Conservation (phyloP, 2,329 filamentous ascomycete genomes). For the Microcyclosporella mali region DNA sequence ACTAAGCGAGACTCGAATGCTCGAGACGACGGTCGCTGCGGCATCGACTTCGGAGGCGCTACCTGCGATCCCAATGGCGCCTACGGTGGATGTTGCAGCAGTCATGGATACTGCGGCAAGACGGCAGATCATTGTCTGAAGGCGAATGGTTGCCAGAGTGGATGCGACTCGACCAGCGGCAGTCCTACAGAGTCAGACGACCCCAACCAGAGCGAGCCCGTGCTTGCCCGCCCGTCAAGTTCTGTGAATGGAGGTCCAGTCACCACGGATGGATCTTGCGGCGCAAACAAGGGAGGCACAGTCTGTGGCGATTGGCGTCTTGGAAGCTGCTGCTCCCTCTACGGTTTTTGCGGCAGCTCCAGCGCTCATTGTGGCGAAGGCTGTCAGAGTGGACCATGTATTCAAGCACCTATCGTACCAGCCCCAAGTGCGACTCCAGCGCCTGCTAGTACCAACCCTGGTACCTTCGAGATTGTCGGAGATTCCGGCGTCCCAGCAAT, state of each 20-base stretch:
- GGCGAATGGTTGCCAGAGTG: conserved; percentile 35
- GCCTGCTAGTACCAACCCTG: conserved; percentile 41
- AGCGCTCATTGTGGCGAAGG: conserved; percentile 45
- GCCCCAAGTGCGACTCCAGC: conserved; percentile 42
- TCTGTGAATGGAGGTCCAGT: conserved; percentile 20
- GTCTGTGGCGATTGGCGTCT: conserved; percentile 49
- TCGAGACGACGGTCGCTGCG: conserved; percentile 36
- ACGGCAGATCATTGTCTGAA: conserved; percentile 29
- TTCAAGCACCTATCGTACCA: conserved; percentile 34
- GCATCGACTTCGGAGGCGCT: conserved; percentile 34
- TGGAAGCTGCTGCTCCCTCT: conserved; percentile 52
- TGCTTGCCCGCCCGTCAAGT: conserved; percentile 23
- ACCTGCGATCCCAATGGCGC: conserved; percentile 35
- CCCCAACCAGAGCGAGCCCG: conserved; percentile 19
- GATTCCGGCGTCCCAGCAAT: conserved; percentile 57
- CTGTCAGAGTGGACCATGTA: conserved; percentile 51
- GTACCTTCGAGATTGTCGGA: conserved; percentile 46
- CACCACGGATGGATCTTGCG: conserved; percentile 51
- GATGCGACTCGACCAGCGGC: conserved; percentile 27
- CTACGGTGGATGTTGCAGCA: conserved; percentile 37
- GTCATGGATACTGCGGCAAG: conserved; percentile 29
- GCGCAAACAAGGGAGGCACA: conserved; percentile 43
- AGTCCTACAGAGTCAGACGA: conserved; percentile 10
- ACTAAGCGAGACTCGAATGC: conserved; percentile 4
- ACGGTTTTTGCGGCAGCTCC: conserved; percentile 49